These are phyloP conservation scores for Furcasterigmium furcatum DNA, from an alignment of 2,329 filamentous ascomycete species.

Conservation along the genomic window DNA sequence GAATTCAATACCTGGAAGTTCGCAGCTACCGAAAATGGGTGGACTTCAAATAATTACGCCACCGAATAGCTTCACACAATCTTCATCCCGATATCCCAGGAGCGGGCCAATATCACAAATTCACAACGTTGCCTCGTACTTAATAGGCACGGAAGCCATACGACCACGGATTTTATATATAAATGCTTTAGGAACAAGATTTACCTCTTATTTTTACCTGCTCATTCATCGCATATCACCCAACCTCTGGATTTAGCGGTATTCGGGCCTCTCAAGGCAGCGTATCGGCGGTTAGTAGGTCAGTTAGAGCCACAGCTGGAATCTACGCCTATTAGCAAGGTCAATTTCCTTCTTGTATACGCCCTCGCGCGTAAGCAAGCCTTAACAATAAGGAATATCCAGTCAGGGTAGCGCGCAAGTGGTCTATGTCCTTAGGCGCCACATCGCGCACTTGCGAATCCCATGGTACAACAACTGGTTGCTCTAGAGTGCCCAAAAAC, in stretches of 20 bases:
- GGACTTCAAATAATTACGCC: slow-evolving; percentile 15
- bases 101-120: background rate
- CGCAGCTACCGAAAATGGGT: slow-evolving; percentile 14
- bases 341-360: background rate
- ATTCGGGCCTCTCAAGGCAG: background rate
- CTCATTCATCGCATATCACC: background rate
- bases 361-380: no score
- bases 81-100: slow-evolving; percentile 11
- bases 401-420: no score
- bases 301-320: background rate
- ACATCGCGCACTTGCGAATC: no score
- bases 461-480: no score
- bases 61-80: slow-evolving; percentile 13
- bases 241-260: background rate
- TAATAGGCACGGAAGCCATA: slow-evolving; percentile 4
- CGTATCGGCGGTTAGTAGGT: background rate
- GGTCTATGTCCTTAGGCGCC: no score
- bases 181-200: background rate
- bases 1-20: slow-evolving; percentile 12
- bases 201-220: background rate
- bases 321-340: background rate
- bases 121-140: background rate
- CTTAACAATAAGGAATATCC: no score
- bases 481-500: no score
- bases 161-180: slow-evolving; percentile 5